These are phyloP conservation scores for Ceratocystis smalleyi DNA, from an alignment of 2,329 filamentous ascomycete genomes.

Conservation along the genomic window DNA sequence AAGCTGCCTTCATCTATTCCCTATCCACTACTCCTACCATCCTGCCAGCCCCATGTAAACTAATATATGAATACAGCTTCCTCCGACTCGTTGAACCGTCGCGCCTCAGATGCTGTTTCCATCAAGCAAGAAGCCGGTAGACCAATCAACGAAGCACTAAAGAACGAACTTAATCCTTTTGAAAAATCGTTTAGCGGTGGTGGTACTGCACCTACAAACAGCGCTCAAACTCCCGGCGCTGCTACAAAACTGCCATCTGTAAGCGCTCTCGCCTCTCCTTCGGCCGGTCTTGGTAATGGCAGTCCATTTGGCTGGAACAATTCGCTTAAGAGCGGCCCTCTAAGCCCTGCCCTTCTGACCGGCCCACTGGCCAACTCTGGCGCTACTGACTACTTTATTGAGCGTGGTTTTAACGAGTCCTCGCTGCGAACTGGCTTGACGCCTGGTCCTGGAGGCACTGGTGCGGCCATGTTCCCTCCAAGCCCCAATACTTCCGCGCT, in stretches of 20 bases:
- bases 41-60: neutral
- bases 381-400: slow-evolving; percentile 71
- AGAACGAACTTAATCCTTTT: slow-evolving; percentile 86
- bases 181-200: slow-evolving; percentile 74
- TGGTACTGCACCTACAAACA: slow-evolving; percentile 20
- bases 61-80: neutral
- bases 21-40: neutral
- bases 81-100: slow-evolving; percentile 3
- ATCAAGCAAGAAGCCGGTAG: slow-evolving; percentile 9
- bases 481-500: slow-evolving; percentile 75
- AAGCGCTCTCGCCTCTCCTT: slow-evolving; percentile 78
- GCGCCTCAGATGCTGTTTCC: slow-evolving; percentile 3
- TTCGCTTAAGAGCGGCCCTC: slow-evolving; percentile 75
- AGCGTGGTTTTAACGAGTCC: slow-evolving; percentile 89
- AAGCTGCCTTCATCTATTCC: neutral
- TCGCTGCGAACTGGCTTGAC: slow-evolving; percentile 81
- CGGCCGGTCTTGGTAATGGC: slow-evolving; percentile 30
- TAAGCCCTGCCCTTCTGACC: slow-evolving; percentile 94
- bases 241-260: slow-evolving; percentile 75
- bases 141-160: slow-evolving; percentile 29
- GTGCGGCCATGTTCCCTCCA: slow-evolving; percentile 79
- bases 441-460: slow-evolving; percentile 66
- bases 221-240: slow-evolving; percentile 54
- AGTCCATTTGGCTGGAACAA: slow-evolving; percentile 27
- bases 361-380: slow-evolving; percentile 73